phyloP scores from a whole-genome alignment of 352 stramenopile species.

The Globisporangium spinosum region DNA sequence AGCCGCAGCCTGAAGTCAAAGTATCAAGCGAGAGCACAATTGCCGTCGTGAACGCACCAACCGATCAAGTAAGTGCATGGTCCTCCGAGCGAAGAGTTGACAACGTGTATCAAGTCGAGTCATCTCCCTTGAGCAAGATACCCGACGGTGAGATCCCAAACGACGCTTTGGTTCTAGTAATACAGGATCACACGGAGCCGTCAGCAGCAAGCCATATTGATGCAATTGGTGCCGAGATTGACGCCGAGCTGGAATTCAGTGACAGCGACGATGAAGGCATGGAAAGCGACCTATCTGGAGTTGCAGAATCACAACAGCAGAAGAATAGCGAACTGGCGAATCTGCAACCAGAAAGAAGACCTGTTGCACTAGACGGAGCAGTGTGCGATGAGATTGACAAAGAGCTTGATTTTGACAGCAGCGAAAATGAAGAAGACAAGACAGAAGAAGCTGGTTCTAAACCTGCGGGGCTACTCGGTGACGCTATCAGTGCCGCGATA shows the following conservation, averaged over 20 bases:
- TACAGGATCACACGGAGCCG: not conserved
- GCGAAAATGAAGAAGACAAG: not conserved
- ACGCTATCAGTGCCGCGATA: not conserved
- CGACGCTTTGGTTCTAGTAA: not conserved
- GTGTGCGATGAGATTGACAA: not conserved
- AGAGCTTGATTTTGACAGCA: not conserved
- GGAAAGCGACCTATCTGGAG: not conserved
- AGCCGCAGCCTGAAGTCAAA: too few relatives aligned
- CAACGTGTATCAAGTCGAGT: not conserved
- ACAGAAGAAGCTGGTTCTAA: not conserved
- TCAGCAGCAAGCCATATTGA: slow-evolving; percentile 9
- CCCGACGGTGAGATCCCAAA: not conserved
- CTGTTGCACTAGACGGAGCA: not conserved
- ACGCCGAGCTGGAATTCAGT: slow-evolving; percentile 24
- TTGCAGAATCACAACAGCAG: not conserved
- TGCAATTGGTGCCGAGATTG: slow-evolving; percentile 22
- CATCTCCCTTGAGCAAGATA: not conserved
- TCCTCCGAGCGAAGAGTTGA: not conserved
- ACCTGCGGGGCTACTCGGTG: not conserved
- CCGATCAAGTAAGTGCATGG: not conserved
- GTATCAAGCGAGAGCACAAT: too few relatives aligned
- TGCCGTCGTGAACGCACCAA: not conserved
- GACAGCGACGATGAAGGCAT: slow-evolving; percentile 19
- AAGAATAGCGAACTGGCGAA: not conserved
- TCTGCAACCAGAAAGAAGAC: not conserved